Base-by-base conservation (phyloP, 345 rosid genomes). In the Sisymbrium altissimum region DNA sequence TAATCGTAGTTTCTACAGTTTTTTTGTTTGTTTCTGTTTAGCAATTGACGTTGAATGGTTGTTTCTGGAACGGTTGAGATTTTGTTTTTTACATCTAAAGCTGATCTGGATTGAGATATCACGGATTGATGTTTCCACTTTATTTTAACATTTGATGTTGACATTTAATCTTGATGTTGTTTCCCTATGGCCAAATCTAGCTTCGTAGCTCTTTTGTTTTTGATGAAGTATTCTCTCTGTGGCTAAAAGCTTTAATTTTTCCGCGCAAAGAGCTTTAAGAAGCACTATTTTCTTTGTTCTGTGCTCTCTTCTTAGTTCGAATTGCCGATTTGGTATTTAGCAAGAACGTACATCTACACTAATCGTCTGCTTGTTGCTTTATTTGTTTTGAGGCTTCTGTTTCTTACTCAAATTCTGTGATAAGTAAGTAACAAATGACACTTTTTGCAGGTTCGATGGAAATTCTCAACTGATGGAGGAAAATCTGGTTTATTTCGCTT, bases 371-470 rank as follows among this genome's bases (percentile, higher is more conserved):
- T 33, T 33, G 0, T 3, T 30, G 38, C 17, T 64, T 40, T 44
- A 40, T 38, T 59, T 52, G 66, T 36, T 63, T 65, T 70, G 30
- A 9, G 27, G 44, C 41, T 36, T 57, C 1, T 60, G 36, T 55
- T 50, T 4, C 63, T 68, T n/a, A n/a, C 59, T 15, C 21, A 23
- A 21, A 33, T n/a, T 49, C 19, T 54, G 33, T 44, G 32, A 9
- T 9, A 38, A 45, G 40, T 59, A 17, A 64, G 35, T 17, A 62
- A 41, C 57, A 30, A 54, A 49, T 14, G 27, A 45, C 36, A 45
- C 39, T 75, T 56, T 40, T 76, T 80, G 79, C 80, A 89, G 91
- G 85, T 84, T 81, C 30, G 57, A 45, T 73, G 86, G 79, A 74
- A 52, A 60, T 55, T 44, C 35, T 66, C 33, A 69, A 57, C 58